A percentile compares a stretch with the other conserved stretches of the same genome.
phyloP scores from a whole-genome alignment of 805 yeast genomes.

The Tanozyma kutaoensis region DNA sequence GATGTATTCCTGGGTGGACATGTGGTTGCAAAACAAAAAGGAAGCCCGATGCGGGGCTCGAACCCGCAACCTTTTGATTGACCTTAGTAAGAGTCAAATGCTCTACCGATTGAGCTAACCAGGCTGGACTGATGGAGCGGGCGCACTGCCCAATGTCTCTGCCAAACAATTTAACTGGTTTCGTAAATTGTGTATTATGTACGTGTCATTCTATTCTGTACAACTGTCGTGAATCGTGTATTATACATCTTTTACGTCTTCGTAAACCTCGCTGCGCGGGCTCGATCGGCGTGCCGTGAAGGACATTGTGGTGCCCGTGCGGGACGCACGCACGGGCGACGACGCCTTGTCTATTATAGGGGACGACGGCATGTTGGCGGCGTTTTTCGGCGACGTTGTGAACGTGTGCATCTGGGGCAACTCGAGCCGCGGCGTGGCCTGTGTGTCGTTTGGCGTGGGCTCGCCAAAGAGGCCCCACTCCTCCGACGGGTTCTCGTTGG shows the following conservation, averaged over 20 bases:
- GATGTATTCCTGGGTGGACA: slow-evolving; percentile 8
- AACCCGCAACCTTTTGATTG: slow-evolving; percentile 21
- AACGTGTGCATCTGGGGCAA: slow-evolving; percentile 20
- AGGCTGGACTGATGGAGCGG: too few species aligned
- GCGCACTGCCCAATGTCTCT: too few species aligned
- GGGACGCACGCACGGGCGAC: too few species aligned
- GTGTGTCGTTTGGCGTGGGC: slow-evolving; percentile 24
- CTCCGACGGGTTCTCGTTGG: slow-evolving; percentile 21
- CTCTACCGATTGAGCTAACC: slow-evolving; percentile 22
- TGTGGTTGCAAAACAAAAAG: slow-evolving; percentile 3
- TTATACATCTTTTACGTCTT: too few species aligned
- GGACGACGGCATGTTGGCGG: slow-evolving; percentile 26
- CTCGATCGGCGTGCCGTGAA: too few species aligned
- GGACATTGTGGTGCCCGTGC: too few species aligned
- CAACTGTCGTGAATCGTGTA: too few species aligned
- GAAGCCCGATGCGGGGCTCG: slow-evolving; percentile 20
- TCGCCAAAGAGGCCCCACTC: slow-evolving; percentile 35
- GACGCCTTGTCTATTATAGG: too few species aligned
- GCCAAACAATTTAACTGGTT: too few species aligned
- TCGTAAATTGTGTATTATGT: too few species aligned
- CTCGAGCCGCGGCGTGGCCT: slow-evolving; percentile 11
- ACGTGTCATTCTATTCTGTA: too few species aligned
- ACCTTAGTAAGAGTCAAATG: slow-evolving; percentile 19
- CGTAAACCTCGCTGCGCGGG: too few species aligned
- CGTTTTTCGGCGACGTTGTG: slow-evolving; percentile 13